Base-by-base conservation (phyloP, 83 land plant genomes). In the Picea abies region DNA sequence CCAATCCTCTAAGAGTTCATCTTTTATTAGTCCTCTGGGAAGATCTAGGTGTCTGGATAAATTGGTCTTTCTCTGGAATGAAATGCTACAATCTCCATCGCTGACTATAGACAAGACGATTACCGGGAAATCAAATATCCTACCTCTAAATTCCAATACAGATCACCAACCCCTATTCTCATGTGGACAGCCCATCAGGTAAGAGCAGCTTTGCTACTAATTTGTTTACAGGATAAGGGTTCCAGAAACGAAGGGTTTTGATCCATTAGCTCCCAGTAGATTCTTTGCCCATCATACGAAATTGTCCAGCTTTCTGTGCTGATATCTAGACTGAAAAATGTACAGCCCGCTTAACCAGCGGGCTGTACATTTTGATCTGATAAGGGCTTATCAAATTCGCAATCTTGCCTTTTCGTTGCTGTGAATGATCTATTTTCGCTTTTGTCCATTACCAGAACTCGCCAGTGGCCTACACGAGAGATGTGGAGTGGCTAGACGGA, bases 101-200 rank as follows among this genome's bases (percentile, higher is more conserved):
- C 91, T 96, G 5, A 84, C 90, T 16, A 20, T 90, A 23, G 84
- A 67, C 60, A 85, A 83, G 70, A 80, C 83, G 25, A 79, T 88
- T 73, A 60, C 61, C 1, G 26, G 70, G 60, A 85, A 82, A 76
- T 78, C 83, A 78, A 78, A 76, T 10, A 9, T 20, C 20, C 16
- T 47, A 44, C 19, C 71, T 29, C 15, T 17, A 8, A 39, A 71
- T 39, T 41, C 58, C 23, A 47, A 11, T 73, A 25, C 88, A 58
- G 85, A 80, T 60, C 11, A 72, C 22, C 52, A 25, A 62, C 49
- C 80, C 14, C 39, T 2, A 6, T 16, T 82, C 5, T n/a, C n/a
- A n/a, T 29, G 92, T 90, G 92, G 93, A 84, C 89, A 15, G 84
- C 92, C 4, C 98, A 97, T 81, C 91, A 88, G 96, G 98, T 96